Evolutionary conservation across 352 stramenopile genomes (phyloP).

Genomic region (Phytopythium ostracodes): DNA sequence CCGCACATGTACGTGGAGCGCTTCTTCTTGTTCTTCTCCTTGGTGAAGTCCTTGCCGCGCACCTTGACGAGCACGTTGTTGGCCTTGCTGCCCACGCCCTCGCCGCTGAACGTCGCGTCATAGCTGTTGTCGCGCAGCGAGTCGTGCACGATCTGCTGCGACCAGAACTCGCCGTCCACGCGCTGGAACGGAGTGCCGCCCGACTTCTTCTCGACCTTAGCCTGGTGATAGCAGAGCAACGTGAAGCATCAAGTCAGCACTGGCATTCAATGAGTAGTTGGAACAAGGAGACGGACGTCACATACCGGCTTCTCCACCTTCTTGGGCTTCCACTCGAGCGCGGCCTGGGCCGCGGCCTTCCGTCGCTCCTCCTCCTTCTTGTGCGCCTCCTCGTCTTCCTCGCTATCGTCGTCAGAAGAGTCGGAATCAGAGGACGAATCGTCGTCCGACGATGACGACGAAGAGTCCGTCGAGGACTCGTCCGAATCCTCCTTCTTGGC

Average conservation of each 20-base stretch:
- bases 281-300: not conserved
- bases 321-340: constrained; percentile 90
- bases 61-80: constrained; percentile 97
- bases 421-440: constrained; percentile 37
- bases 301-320: constrained; percentile 67
- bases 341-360: constrained; percentile 79
- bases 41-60: constrained; percentile 98
- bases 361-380: constrained; percentile 77
- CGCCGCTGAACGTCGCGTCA: constrained; percentile 93
- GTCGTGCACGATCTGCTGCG: constrained; percentile 86
- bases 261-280: not conserved
- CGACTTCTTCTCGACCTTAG: constrained; percentile 66
- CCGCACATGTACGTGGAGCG: constrained; percentile 94
- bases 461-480: constrained; percentile 44
- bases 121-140: constrained; percentile 98
- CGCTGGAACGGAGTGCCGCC: constrained; percentile 95
- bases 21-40: constrained; percentile 99
- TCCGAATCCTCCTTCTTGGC: constrained; percentile 35
- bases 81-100: constrained; percentile 96
- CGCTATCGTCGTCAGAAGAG: constrained; percentile 42
- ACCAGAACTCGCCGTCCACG: constrained; percentile 97
- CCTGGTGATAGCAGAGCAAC: constrained; percentile 7
- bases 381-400: constrained; percentile 51
- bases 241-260: not conserved
- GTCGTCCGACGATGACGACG: constrained; percentile 37